Evolutionary conservation across 2,329 filamentous ascomycete species (phyloP), one percentile per base, ranked within the genome.

Genomic region (Curvularia verruculosa): DNA sequence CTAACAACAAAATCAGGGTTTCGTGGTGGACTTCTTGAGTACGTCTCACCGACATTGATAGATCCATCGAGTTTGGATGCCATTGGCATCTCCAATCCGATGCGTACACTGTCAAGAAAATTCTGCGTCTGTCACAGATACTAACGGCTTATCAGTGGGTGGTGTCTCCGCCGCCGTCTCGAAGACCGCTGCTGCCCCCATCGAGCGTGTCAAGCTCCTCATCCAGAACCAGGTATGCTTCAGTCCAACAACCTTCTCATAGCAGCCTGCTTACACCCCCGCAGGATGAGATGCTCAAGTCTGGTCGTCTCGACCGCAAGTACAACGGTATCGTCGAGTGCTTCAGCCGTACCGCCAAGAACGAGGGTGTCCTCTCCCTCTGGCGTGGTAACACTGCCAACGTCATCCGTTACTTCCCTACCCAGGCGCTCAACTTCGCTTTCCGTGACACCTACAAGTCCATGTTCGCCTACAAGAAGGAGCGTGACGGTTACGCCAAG

Each of bases 401-500:
- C 90, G 95, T 99, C 83, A 96, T 99, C 88, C 95, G 95, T 90
- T 99, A 99, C 87, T 99, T 99, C 92, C 95, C 95, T 75, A 99
- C 95, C 82, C 95, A 99, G 89, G 95, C 95, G 77, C 87, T 99
- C 82, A 99, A 99, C 93, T 99, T 99, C 80, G 95, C 95, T 81
- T 99, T 99, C 95, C 95, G 95, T 83, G 95, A 99, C 84, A 97
- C 96, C 89, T 99, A 97, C 92, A 99, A 99, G 92, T 87, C 90
- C 80, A 96, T 99, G 93, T 99, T 99, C 89, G 91, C 92, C 80
- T 99, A 92, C 92, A 99, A 98, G 92, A 98, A 98, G 91, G 95
- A 99, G 67, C 89, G 89, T 84, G 95, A 99, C 82, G 95, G 95
- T 78, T 99, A 99, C 83, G 86, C 84, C 80, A 92, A 93, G 90